Evolutionary conservation across 495 filamentous ascomycete species (phyloP).

Genomic region (Parathielavia appendiculata): DNA sequence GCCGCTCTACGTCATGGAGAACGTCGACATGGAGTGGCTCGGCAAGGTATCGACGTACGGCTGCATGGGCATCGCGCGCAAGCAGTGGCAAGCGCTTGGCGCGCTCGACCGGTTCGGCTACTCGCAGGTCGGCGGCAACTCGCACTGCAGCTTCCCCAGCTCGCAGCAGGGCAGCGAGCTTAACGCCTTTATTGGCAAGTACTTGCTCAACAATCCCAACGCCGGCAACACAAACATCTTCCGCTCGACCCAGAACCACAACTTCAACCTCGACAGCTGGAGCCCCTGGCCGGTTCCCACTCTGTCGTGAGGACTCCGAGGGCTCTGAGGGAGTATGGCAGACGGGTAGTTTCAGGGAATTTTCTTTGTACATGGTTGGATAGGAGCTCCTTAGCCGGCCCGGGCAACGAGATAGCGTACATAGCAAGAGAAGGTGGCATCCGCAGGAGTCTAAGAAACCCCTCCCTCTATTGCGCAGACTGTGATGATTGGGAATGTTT

Average conservation of each 20-base stretch:
- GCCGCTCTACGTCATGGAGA: conserved; percentile 47
- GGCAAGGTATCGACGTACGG: conserved; percentile 45
- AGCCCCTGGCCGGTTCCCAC: conserved; percentile 27
- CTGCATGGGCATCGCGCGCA: conserved; percentile 51
- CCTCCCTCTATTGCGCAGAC: too few species aligned
- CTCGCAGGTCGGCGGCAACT: conserved; percentile 47
- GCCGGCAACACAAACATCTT: conserved; percentile 24
- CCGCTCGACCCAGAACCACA: conserved; percentile 19
- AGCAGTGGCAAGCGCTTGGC: conserved; percentile 48
- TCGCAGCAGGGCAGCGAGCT: conserved; percentile 43
- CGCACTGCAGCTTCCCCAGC: conserved; percentile 51
- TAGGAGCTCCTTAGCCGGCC: too few species aligned
- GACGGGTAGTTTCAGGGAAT: too few species aligned
- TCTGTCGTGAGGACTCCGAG: conserved; percentile 9
- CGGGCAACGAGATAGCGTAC: too few species aligned
- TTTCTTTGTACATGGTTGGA: too few species aligned
- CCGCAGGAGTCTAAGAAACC: too few species aligned
- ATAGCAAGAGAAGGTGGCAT: too few species aligned
- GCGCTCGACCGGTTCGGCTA: conserved; percentile 47
- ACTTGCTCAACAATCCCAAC: conserved; percentile 37
- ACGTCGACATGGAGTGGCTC: conserved; percentile 51
- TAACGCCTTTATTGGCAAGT: conserved; percentile 51
- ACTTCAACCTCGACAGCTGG: conserved; percentile 25
- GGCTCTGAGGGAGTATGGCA: too few species aligned
- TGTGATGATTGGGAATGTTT: too few species aligned